These are phyloP conservation scores for Fragaria vesca DNA, from an alignment of 306 rosid genomes.

Conservation along the genomic window DNA sequence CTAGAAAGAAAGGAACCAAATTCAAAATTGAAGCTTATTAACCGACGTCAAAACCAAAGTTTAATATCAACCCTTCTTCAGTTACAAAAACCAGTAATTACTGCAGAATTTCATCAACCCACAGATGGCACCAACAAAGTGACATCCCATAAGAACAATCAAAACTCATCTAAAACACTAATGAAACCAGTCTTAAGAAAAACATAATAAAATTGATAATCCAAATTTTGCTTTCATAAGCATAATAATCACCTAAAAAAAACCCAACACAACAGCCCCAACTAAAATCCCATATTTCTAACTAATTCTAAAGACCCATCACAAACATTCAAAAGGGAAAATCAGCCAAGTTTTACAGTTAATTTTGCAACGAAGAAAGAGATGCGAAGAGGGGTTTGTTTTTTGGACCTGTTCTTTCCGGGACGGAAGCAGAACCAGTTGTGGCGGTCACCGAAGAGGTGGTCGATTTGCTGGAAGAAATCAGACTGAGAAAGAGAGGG, in stretches of 20 bases:
- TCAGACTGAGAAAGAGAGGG: conserved; percentile 83
- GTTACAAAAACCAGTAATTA: background rate
- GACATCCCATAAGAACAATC: background rate
- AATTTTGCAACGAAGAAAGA: background rate
- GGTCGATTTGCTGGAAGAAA: conserved; percentile 68
- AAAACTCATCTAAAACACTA: background rate
- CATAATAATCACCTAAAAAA: background rate
- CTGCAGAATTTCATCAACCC: background rate
- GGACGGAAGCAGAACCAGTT: conserved; percentile 68
- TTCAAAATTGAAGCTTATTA: background rate
- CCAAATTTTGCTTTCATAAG: background rate
- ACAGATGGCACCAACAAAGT: background rate
- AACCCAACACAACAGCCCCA: background rate
- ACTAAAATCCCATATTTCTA: background rate
- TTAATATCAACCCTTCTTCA: background rate
- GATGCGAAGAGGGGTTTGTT: background rate
- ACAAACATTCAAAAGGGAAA: background rate
- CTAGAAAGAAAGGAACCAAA: background rate
- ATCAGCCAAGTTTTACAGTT: background rate
- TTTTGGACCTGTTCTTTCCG: conserved; percentile 61
- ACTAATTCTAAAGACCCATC: background rate
- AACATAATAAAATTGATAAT: background rate
- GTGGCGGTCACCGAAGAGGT: conserved; percentile 65
- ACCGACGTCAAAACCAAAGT: background rate
- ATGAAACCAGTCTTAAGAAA: background rate